Base-by-base conservation (phyloP, 2,329 filamentous ascomycete species). In the Lachnellula occidentalis region DNA sequence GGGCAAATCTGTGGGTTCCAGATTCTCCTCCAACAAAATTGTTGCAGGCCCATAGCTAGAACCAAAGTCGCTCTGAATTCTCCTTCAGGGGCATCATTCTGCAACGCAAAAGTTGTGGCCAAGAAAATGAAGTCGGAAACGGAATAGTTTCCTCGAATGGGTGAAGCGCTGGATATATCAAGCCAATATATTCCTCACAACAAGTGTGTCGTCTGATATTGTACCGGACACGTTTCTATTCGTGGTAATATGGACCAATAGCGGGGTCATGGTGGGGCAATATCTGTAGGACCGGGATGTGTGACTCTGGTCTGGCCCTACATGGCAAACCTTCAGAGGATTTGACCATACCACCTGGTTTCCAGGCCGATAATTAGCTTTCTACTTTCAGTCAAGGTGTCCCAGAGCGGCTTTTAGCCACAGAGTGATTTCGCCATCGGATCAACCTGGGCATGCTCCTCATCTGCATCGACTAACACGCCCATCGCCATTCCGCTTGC, bases 401-500 rank as follows among this genome's bases (percentile, higher is more conserved):
- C 8, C 3, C 27, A 17, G 36, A 39, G 36, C 8, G n/a, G 27
- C 9, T 11, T 41, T 19, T 41, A 41, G 37, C 22, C 15, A 53
- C 53, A 55, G 27, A 51, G 31, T 34, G 15, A 34, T 12, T 15
- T 37, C 21, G 37, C 41, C 2, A 9, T 42, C 21, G 11, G 6
- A 45, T 55, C 49, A 9, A 52, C n/a, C 42, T 14, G 19, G 6
- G 11, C n/a, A 34, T 55, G 48, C n/a, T n/a, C 34, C 21, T 48
- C 21, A 21, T 45, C 21, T 9, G 27, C 51, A 45, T 39, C 39
- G 45, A 54, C 41, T 14, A 60, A 56, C 31, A 64, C 39, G 6
- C 54, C 54, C 69, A 76, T 75, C 1, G 70, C 71, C 72, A 75
- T 75, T 1, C 75, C 74, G 27, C 69, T 71, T 1, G 69, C 72